phyloP scores from a whole-genome alignment of 805 yeast genomes.

The Metschnikowia orientalis region DNA sequence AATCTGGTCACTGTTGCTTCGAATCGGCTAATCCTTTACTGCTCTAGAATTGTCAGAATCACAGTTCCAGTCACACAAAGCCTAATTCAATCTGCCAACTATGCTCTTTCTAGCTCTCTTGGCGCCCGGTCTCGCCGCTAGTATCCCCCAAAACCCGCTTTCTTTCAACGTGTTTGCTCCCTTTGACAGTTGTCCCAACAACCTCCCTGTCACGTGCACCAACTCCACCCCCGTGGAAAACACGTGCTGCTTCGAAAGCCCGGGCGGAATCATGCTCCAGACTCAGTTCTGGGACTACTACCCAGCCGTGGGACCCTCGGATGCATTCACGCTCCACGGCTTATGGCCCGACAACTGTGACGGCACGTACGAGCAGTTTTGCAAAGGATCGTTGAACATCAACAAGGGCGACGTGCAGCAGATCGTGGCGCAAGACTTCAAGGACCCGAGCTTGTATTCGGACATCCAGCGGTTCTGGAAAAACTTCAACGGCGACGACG shows the following conservation, averaged over 20 bases:
- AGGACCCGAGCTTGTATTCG: constrained; percentile 23
- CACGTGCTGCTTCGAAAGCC: constrained; percentile 40
- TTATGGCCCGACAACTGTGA: constrained; percentile 43
- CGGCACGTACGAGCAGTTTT: constrained; percentile 36
- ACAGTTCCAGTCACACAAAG: too few relatives aligned
- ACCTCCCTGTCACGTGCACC: constrained; percentile 3
- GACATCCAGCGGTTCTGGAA: constrained; percentile 25
- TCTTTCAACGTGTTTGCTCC: not conserved
- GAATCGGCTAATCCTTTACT: too few relatives aligned
- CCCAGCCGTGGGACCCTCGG: constrained; percentile 30
- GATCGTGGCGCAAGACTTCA: constrained; percentile 25
- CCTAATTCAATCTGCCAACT: too few relatives aligned
- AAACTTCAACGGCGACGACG: constrained; percentile 31
- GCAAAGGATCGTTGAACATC: constrained; percentile 30
- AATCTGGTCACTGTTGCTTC: too few relatives aligned
- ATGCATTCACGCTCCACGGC: constrained; percentile 42
- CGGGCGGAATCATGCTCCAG: constrained; percentile 37
- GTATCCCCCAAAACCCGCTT: too few relatives aligned
- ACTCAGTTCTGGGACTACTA: constrained; percentile 42
- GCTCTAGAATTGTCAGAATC: too few relatives aligned
- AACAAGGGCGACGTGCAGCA: constrained; percentile 19
- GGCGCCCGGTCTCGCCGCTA: not conserved
- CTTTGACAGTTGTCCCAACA: not conserved
- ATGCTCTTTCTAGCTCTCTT: not conserved
- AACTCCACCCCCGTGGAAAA: constrained; percentile 49